These are phyloP conservation scores for Trichoderma sp. DNA, from an alignment of 2,329 filamentous ascomycete genomes.

Conservation along the genomic window DNA sequence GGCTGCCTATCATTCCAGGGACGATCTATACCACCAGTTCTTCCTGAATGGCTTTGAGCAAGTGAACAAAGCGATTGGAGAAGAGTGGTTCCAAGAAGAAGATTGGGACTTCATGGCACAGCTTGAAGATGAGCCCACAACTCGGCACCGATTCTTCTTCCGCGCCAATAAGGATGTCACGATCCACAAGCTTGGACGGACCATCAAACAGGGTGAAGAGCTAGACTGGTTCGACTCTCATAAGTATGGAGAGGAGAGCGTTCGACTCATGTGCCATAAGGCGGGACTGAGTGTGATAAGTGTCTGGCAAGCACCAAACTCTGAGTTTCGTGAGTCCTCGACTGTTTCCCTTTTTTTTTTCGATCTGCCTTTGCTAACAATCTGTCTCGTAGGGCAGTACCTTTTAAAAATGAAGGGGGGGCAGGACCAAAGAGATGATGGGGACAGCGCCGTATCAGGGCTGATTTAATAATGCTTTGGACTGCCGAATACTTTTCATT, in stretches of 20 bases:
- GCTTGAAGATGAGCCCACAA: conserved; percentile 37
- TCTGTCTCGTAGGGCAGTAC: conserved; percentile 36
- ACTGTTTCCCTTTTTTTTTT: not conserved
- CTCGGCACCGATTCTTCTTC: conserved; percentile 42
- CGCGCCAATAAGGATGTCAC: conserved; percentile 36
- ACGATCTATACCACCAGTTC: conserved; percentile 37
- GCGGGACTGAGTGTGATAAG: conserved; percentile 38
- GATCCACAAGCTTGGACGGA: conserved; percentile 27
- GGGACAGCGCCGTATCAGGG: conserved; percentile 40
- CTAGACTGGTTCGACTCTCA: conserved; percentile 46
- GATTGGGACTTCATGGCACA: conserved; percentile 41
- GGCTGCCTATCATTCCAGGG: conserved; percentile 40
- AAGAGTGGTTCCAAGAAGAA: conserved; percentile 36
- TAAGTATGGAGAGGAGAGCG: conserved; percentile 39
- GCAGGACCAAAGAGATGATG: conserved; percentile 35
- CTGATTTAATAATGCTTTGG: not conserved
- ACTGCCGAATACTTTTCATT: not conserved
- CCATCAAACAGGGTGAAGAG: conserved; percentile 35
- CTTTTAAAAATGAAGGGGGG: conserved; percentile 35
- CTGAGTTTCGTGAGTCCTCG: conserved; percentile 38
- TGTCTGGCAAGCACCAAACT: conserved; percentile 38
- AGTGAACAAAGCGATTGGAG: conserved; percentile 37
- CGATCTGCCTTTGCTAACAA: conserved; percentile 23
- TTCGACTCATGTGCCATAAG: conserved; percentile 41
- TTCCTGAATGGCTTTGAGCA: conserved; percentile 41